Conservation (phyloP, 257 asterid genomes). For the Scutellaria minor region DNA sequence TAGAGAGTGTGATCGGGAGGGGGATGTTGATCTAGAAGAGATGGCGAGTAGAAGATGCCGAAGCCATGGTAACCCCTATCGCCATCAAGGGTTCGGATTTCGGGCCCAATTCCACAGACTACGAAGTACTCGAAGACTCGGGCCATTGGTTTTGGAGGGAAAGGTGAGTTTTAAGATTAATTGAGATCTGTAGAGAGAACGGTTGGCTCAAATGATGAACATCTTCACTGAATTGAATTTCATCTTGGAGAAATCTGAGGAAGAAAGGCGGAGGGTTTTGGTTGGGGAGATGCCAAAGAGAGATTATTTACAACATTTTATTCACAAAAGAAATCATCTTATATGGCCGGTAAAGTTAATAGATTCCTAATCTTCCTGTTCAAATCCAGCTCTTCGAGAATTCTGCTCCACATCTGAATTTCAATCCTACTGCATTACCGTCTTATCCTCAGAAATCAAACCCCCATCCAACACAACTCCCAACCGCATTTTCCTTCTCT, state of each 20-base stretch:
- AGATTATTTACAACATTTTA: too few species aligned
- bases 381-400: slow-evolving; percentile 26
- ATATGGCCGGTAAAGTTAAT: too few species aligned
- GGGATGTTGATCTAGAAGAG: slow-evolving; percentile 81
- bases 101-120: slow-evolving; percentile 95
- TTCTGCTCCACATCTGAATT: slow-evolving; percentile 28
- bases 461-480: slow-evolving; percentile 26
- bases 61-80: slow-evolving; percentile 76
- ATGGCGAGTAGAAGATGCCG: slow-evolving; percentile 67
- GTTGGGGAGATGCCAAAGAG: too few species aligned
- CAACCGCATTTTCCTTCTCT: slow-evolving; percentile 22
- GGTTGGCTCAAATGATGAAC: too few species aligned
- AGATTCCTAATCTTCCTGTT: slow-evolving; percentile 4
- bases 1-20: slow-evolving; percentile 66
- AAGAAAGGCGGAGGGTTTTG: too few species aligned
- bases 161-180: too few species aligned
- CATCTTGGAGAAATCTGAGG: too few species aligned
- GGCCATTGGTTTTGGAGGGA: slow-evolving; percentile 21
- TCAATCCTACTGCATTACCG: slow-evolving; percentile 20
- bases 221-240: too few species aligned
- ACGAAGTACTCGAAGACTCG: slow-evolving; percentile 56
- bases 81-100: slow-evolving; percentile 82
- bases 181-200: too few species aligned
- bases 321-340: too few species aligned
- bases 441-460: slow-evolving; percentile 31